Percentiles rank a stretch among this genome's conserved stretches.
phyloP scores from a whole-genome alignment of 305 asterid species.

The Nicotiana rustica region DNA sequence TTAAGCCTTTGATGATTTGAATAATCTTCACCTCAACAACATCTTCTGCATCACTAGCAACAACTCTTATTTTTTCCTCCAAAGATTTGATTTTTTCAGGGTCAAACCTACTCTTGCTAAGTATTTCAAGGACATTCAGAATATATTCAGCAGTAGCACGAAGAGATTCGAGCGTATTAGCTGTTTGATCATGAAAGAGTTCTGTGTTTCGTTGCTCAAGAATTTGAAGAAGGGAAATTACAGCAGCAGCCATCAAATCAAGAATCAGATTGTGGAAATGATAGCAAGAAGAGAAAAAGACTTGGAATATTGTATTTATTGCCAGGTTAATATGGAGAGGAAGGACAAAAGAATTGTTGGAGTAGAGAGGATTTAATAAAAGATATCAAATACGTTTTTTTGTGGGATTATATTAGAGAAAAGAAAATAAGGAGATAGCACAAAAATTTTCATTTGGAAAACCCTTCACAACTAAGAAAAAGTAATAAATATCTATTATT shows the following conservation, averaged over 20 bases:
- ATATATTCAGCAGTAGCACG: constrained; percentile 14
- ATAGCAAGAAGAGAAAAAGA: no score
- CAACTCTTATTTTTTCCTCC: constrained; percentile 16
- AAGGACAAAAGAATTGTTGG: no score
- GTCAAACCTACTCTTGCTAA: background rate
- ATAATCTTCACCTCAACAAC: background rate
- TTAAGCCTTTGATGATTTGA: background rate
- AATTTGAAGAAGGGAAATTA: constrained; percentile 10
- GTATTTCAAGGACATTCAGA: background rate
- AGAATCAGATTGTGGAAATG: no score
- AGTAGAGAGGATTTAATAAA: no score
- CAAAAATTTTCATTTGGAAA: no score
- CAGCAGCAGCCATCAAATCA: background rate
- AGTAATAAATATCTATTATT: no score
- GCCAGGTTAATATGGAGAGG: no score
- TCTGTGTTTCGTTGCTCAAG: background rate
- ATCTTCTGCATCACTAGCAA: background rate
- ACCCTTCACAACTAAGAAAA: no score
- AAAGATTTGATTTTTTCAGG: background rate
- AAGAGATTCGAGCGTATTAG: background rate
- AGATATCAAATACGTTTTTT: no score
- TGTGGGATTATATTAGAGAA: no score
- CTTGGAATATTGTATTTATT: no score
- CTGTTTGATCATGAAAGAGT: background rate
- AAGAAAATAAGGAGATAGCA: no score